Evolutionary conservation across 371 early-diverging fungal species (phyloP), one percentile per base, ranked within the genome.

Genomic region (Syncephalastrum racemosum): DNA sequence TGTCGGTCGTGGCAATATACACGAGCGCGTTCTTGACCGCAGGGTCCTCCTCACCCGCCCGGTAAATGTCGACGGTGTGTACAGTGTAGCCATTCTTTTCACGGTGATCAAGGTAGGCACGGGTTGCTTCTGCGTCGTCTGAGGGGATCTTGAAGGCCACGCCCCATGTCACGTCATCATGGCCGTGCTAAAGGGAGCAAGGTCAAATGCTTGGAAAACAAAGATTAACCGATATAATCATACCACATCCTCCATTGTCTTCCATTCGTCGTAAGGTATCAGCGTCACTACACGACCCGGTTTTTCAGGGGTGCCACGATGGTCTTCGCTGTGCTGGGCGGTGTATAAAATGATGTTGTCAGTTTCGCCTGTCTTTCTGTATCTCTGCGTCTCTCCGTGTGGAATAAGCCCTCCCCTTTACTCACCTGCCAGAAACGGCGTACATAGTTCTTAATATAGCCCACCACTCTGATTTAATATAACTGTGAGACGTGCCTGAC

Each of bases 281-380:
- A 97, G 68, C 3, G 97, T 95, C 7, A 93, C 94, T 0, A 97
- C 96, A 39, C 95, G 80, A 15, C 97, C 97, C 0, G 95, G 96
- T 7, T 76, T 67, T 31, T 82, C 82, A 7, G 83, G 85, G 2
- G 92, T 92, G 4, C 96, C 97, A 22, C 97, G 84, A 75, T 97
- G 97, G 71, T 97, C 97, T 53, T 84, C 89, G 50, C 89, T 90
- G 39, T 88, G 84, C 80, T 83, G 63, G 19, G 45, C 16, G 13
- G 23, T n/a, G 15, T 46, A 25, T 67, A 15, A 23, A 62, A 19
- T 8, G 42, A 48, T 20, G 23, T 22, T 22, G 24, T 22, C 16
- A 43, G 24, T 20, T 25, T 16, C 2, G 15, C 46, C 19, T 24
- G n/a, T 25, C n/a, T 4, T 22, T 36, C 10, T 39, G 20, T 19